Base-by-base conservation (phyloP, 1,139 yeast genomes). In the Sugiyamaella castrensis region DNA sequence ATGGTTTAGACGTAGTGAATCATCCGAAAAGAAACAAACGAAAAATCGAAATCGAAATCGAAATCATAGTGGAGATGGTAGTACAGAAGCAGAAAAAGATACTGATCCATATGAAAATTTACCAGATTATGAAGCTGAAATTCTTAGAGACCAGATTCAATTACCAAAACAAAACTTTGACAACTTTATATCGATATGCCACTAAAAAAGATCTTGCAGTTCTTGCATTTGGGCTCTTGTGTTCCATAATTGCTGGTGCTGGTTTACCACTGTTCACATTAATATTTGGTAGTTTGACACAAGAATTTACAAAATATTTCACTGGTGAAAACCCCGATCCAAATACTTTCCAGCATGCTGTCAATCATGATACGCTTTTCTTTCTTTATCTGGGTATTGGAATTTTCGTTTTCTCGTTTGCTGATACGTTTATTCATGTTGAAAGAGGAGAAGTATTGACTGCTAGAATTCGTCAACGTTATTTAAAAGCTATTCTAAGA, bases 391-490 rank as follows among this genome's bases (percentile, higher is more conserved):
- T 71, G 32, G 73, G 72, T 26, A 52, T 71, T n/a, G 74, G 64
- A n/a, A 65, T 67, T 31, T 57, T 66, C 16, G 66, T 61, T 4
- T 58, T 66, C 13, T 53, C 67, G 4, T 58, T 57, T 36, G 27
- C 67, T 11, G 68, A 66, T 52, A 67, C 73, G 1, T 66, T 52
- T 47, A 53, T 70, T 37, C 66, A 67, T 35, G 71, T 71, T 10
- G 66, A 68, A 46, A 63, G 70, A 9, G 76, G 76, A 35, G 77
- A 72, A 53, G 64, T 69, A 12, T 53, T 71, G 34, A 62, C 77
- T 1, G 68, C 71, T 11, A 60, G 75, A 19, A 70, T 72, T 55
- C 67, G 76, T 40, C 63, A 66, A 45, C 58, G 61, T 44, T 72
- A 72, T 48, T 60, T 72, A 29, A 52, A 56, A 47, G 68, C 75